Percentiles rank a stretch among this genome's conserved stretches.
Conservation (phyloP, 306 rosid genomes). For the Rosa multiflora region DNA sequence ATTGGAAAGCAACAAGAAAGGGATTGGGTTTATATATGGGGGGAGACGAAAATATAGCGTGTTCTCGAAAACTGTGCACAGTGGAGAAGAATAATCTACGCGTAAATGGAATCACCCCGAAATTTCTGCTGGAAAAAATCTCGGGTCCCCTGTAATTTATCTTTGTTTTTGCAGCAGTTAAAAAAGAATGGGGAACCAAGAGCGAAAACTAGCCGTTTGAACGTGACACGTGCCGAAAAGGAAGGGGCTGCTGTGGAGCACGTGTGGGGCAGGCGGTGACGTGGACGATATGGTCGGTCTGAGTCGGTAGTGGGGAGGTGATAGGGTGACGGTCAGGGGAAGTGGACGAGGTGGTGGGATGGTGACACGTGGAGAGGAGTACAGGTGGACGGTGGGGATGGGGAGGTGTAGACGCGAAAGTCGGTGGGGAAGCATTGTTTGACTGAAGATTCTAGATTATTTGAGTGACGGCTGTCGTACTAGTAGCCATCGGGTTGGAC, state of each 20-base stretch:
- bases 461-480: constrained; percentile 1
- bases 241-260: constrained; percentile 6
- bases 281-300: constrained; percentile 59
- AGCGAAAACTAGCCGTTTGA: constrained; percentile 71
- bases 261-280: constrained; percentile 34
- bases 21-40: background rate
- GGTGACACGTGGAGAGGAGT: constrained; percentile 16
- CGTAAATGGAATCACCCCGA: constrained; percentile 49
- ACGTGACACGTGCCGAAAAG: constrained; percentile 45
- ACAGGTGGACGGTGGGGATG: background rate
- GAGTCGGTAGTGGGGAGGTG: constrained; percentile 25
- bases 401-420: background rate
- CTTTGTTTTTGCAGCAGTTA: constrained; percentile 50
- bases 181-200: constrained; percentile 22
- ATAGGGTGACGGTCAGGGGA: background rate
- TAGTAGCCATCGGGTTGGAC: background rate
- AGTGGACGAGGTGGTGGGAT: accelerated
- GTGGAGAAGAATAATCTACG: constrained; percentile 23
- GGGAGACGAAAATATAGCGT: background rate
- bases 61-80: constrained; percentile 2
- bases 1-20: background rate
- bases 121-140: constrained; percentile 38
- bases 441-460: constrained; percentile 10
- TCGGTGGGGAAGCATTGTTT: background rate
- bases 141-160: background rate